Evolutionary conservation across 164 flowering plant species (phyloP).

Genomic region (Tetrastigma voinierianum): DNA sequence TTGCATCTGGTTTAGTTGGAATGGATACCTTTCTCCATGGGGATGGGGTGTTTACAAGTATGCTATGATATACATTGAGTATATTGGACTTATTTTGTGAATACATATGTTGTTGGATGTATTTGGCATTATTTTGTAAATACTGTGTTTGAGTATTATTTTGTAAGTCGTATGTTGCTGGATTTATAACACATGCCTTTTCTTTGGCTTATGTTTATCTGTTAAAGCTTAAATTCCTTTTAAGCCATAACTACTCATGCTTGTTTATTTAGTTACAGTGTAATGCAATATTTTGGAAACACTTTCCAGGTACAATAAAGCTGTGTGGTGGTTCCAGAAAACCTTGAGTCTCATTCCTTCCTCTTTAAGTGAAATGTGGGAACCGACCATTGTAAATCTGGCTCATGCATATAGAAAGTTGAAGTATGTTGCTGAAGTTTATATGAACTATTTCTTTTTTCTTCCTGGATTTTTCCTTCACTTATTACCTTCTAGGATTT

Average conservation of each 20-base stretch:
- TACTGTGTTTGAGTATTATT: background rate
- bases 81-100: background rate
- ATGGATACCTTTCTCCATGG: too few species aligned
- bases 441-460: background rate
- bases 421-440: conserved; percentile 44
- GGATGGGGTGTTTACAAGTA: too few species aligned
- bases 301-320: conserved; percentile 71
- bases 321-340: conserved; percentile 86
- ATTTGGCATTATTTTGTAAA: background rate
- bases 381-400: conserved; percentile 90
- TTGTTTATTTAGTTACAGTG: background rate
- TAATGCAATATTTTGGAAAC: conserved; percentile 9
- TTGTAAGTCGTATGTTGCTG: background rate
- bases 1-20: too few species aligned
- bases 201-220: too few species aligned
- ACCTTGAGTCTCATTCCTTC: conserved; percentile 74
- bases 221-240: background rate
- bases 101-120: background rate
- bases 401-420: conserved; percentile 89
- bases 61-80: background rate
- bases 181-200: background rate
- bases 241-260: background rate
- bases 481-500: background rate
- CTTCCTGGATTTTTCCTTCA: background rate
- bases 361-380: conserved; percentile 86